phyloP scores from a whole-genome alignment of 1,284 basidiomycete genomes.

The Dichomitus squalens region DNA sequence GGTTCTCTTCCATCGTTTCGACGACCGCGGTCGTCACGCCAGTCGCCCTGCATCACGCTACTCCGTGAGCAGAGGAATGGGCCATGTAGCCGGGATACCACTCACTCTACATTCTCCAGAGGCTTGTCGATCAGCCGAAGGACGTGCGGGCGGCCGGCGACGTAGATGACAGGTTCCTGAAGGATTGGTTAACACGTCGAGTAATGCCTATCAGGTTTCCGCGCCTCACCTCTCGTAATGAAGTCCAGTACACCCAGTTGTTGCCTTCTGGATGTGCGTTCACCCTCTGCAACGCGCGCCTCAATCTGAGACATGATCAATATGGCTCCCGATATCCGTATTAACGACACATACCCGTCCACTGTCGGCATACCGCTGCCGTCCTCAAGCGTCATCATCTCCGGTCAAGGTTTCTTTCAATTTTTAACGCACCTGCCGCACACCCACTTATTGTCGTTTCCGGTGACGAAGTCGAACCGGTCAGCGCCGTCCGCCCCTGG shows the following conservation, averaged over 20 bases:
- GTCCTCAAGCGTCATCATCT: background rate
- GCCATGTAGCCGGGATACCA: background rate
- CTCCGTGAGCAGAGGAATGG: background rate
- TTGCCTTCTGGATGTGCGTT: slow-evolving; percentile 74
- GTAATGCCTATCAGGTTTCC: background rate
- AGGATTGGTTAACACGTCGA: slow-evolving; percentile 12
- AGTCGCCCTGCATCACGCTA: slow-evolving; percentile 65
- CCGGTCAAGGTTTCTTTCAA: background rate
- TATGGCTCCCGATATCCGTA: background rate
- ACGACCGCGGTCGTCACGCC: slow-evolving; percentile 93
- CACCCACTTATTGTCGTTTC: slow-evolving; percentile 62
- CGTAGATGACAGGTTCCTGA: slow-evolving; percentile 93
- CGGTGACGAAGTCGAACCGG: slow-evolving; percentile 41
- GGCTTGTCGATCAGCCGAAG: slow-evolving; percentile 90
- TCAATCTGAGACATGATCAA: slow-evolving; percentile 47
- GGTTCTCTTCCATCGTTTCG: slow-evolving; percentile 88
- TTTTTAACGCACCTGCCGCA: slow-evolving; percentile 73
- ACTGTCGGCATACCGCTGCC: slow-evolving; percentile 87
- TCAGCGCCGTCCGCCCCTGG: slow-evolving; percentile 30
- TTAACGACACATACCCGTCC: slow-evolving; percentile 62
- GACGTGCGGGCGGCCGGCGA: slow-evolving; percentile 90
- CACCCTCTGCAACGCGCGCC: slow-evolving; percentile 81
- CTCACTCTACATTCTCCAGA: slow-evolving; percentile 91
- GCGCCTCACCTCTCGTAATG: slow-evolving; percentile 75
- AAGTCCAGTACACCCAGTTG: slow-evolving; percentile 88